phyloP scores from a whole-genome alignment of 192 early-diverging fungal genomes.

The Podochytrium sp. region DNA sequence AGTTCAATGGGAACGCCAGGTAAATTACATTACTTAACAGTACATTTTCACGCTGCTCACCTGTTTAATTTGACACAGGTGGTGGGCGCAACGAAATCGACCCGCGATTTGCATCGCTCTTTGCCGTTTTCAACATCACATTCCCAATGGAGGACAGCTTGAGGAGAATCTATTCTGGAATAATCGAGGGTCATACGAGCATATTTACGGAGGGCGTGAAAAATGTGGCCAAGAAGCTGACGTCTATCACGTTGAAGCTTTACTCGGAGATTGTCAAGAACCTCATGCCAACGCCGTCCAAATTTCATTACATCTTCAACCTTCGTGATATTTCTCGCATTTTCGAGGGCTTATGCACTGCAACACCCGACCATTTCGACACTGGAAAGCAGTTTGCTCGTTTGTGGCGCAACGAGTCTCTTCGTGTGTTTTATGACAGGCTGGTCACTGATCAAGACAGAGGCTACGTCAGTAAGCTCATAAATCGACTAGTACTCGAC shows the following conservation, averaged over 20 bases:
- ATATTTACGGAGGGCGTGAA: conserved; percentile 53
- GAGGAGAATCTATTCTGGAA: conserved; percentile 55
- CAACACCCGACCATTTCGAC: conserved; percentile 61
- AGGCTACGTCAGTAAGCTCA: conserved; percentile 59
- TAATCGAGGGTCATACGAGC: conserved; percentile 57
- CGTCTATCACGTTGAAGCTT: conserved; percentile 53
- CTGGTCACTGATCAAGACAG: conserved; percentile 58
- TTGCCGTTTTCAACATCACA: conserved; percentile 65
- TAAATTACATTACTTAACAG: neutral
- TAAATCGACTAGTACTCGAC: conserved; percentile 58
- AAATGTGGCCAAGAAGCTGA: conserved; percentile 45
- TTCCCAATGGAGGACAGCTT: conserved; percentile 61
- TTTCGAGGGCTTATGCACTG: conserved; percentile 58
- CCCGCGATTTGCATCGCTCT: conserved; percentile 59
- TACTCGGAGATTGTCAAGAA: conserved; percentile 59
- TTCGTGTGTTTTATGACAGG: conserved; percentile 62
- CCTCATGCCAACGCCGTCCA: conserved; percentile 62
- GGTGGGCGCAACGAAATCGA: conserved; percentile 68
- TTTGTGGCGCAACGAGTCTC: conserved; percentile 61
- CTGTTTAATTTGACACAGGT: conserved; percentile 22
- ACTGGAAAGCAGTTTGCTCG: conserved; percentile 54
- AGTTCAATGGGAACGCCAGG: conserved; percentile 64
- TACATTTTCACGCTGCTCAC: neutral
- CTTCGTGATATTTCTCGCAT: conserved; percentile 64
- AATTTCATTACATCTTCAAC: conserved; percentile 72